A percentile compares a stretch with the other conserved stretches of the same genome.
phyloP scores from a whole-genome alignment of 768 basidiomycete genomes.

The Coprinopsis marcescibilis region DNA sequence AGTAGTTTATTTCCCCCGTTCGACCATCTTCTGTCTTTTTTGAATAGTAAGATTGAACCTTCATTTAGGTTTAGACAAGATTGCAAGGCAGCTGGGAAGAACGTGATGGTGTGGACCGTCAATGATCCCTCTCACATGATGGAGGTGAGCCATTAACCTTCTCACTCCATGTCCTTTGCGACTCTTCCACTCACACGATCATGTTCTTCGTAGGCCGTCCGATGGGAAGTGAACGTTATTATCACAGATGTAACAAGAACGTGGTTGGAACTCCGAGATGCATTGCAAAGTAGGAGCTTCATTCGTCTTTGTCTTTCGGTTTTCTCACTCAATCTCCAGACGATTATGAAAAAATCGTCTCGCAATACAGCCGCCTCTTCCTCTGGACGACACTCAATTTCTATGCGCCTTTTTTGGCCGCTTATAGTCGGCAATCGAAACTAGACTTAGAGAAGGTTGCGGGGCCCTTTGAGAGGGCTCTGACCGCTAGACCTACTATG shows the following conservation, averaged over 20 bases:
- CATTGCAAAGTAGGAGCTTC: slow-evolving; percentile 49
- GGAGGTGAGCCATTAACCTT: slow-evolving; percentile 46
- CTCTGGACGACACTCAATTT: slow-evolving; percentile 65
- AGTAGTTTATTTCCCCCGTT: too few relatives aligned
- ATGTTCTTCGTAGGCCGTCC: slow-evolving; percentile 47
- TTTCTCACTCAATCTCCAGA: slow-evolving; percentile 26
- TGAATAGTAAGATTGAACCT: slow-evolving; percentile 2
- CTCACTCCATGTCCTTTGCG: background rate
- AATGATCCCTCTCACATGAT: slow-evolving; percentile 87
- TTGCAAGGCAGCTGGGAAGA: slow-evolving; percentile 75
- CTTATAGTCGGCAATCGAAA: slow-evolving; percentile 22
- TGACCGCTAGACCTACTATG: slow-evolving; percentile 1
- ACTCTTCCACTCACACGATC: background rate
- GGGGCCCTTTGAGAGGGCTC: slow-evolving; percentile 43
- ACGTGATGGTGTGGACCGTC: slow-evolving; percentile 94
- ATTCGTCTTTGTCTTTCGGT: slow-evolving; percentile 3
- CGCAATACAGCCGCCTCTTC: slow-evolving; percentile 62
- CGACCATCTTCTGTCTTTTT: slow-evolving; percentile 27
- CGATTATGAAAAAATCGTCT: slow-evolving; percentile 61
- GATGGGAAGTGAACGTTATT: slow-evolving; percentile 76
- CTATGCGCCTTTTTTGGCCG: slow-evolving; percentile 45
- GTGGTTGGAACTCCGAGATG: slow-evolving; percentile 60
- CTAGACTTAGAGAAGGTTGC: slow-evolving; percentile 41
- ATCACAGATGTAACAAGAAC: slow-evolving; percentile 69
- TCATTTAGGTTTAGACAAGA: slow-evolving; percentile 66